Percentiles rank a stretch among this genome's conserved stretches.
These are phyloP conservation scores for Acer yangbiense DNA, from an alignment of 345 rosid genomes.

Conservation along the genomic window DNA sequence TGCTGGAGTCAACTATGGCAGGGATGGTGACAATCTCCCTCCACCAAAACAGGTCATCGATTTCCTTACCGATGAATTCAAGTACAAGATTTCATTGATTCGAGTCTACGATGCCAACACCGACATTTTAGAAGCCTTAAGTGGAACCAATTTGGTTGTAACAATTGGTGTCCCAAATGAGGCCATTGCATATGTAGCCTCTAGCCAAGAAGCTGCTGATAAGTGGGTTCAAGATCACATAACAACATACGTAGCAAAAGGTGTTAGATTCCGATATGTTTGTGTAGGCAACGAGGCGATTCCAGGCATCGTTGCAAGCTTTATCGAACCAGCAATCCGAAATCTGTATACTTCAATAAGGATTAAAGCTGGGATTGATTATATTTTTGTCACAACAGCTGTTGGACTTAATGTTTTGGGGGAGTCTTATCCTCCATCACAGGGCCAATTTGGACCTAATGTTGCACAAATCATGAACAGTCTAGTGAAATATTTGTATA, in stretches of 20 bases:
- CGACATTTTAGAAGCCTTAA: constrained; percentile 24
- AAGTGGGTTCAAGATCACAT: constrained; percentile 30
- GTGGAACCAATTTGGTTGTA: constrained; percentile 21
- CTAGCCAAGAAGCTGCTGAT: constrained; percentile 27
- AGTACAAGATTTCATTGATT: constrained; percentile 13
- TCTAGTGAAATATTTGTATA: constrained; percentile 3
- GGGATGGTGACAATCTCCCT: constrained; percentile 27
- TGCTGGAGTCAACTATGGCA: constrained; percentile 23
- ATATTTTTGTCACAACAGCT: constrained; percentile 21
- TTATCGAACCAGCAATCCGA: constrained; percentile 10
- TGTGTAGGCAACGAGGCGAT: constrained; percentile 26
- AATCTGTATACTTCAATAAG: constrained; percentile 22
- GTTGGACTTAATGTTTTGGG: constrained; percentile 13
- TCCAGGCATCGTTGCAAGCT: constrained; percentile 6
- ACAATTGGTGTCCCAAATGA: constrained; percentile 22
- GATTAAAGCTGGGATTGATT: constrained; percentile 10
- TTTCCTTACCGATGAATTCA: constrained; percentile 15
- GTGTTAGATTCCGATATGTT: constrained; percentile 28
- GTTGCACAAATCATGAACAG: constrained; percentile 13
- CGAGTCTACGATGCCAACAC: constrained; percentile 17
- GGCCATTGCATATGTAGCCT: constrained; percentile 24
- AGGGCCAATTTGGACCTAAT: constrained; percentile 8
- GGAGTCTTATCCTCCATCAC: constrained; percentile 27
- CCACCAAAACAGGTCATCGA: constrained; percentile 22
- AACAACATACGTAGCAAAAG: constrained; percentile 3